phyloP scores from a whole-genome alignment of 768 basidiomycete species.

The Arthromyces matolae region DNA sequence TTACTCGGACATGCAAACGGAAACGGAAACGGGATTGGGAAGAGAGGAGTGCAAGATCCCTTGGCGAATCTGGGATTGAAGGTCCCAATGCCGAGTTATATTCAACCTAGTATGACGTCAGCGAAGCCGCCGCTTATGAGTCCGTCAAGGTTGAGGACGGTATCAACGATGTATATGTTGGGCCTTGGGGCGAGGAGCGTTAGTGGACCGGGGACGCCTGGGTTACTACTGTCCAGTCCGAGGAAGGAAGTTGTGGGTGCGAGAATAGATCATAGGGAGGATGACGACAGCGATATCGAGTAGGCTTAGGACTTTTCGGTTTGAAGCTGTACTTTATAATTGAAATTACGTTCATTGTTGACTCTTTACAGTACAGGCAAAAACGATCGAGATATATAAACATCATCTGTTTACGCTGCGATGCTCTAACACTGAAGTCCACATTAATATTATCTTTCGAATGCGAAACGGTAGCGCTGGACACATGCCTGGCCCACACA shows the following conservation, averaged over 20 bases:
- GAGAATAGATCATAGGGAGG: not conserved
- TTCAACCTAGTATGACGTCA: constrained; percentile 10
- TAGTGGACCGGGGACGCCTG: constrained; percentile 10
- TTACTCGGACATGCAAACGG: too few relatives aligned
- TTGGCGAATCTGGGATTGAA: constrained; percentile 46
- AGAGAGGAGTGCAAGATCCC: constrained; percentile 28
- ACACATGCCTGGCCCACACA: too few relatives aligned
- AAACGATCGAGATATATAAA: too few relatives aligned
- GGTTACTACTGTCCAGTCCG: constrained; percentile 7
- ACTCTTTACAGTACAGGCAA: too few relatives aligned
- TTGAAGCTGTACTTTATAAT: too few relatives aligned
- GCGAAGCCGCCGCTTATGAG: constrained; percentile 20
- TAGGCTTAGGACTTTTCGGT: too few relatives aligned
- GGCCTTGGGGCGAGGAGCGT: constrained; percentile 46
- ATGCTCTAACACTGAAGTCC: too few relatives aligned
- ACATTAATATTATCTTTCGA: too few relatives aligned
- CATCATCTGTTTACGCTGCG: too few relatives aligned
- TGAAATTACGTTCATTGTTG: too few relatives aligned
- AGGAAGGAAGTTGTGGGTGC: not conserved
- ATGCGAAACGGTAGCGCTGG: too few relatives aligned
- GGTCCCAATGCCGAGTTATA: constrained; percentile 56
- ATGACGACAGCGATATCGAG: constrained; percentile 1
- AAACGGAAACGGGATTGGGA: too few relatives aligned
- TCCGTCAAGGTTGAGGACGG: constrained; percentile 46
- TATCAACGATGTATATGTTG: constrained; percentile 63